phyloP scores from a whole-genome alignment of 257 asterid species.

The Coffea eugenioides region DNA sequence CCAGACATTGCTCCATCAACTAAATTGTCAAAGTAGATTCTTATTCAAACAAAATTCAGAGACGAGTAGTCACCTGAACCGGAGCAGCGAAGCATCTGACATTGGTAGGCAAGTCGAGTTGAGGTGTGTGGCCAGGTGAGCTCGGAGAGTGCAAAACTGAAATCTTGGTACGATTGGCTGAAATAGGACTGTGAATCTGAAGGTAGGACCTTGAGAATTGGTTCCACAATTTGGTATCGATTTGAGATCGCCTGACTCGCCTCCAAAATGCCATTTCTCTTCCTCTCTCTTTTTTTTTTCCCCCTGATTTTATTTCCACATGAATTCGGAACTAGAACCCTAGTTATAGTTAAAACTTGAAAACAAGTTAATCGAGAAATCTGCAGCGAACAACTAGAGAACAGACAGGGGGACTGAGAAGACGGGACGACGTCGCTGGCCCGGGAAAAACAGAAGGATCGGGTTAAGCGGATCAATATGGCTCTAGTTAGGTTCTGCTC shows the following conservation, averaged over 20 bases:
- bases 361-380: no score
- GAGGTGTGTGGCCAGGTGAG: conserved; percentile 22
- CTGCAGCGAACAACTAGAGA: no score
- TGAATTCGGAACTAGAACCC: no score
- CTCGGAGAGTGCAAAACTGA: conserved; percentile 25
- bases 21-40: no score
- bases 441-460: no score
- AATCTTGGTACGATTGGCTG: conserved; percentile 20
- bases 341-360: no score
- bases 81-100: conserved; percentile 69
- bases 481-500: no score
- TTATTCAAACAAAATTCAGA: neutral
- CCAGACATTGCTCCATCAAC: neutral
- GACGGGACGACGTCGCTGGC: no score
- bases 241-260: conserved; percentile 53
- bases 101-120: conserved; percentile 28
- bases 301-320: no score
- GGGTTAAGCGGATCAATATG: no score
- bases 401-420: no score
- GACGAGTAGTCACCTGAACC: conserved; percentile 43
- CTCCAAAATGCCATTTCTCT: conserved; percentile 56
- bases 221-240: conserved; percentile 25
- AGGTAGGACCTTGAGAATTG: conserved; percentile 35
- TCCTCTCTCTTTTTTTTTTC: neutral
- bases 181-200: conserved; percentile 26